phyloP scores from a whole-genome alignment of 305 asterid species.

The Fraxinus greggii region DNA sequence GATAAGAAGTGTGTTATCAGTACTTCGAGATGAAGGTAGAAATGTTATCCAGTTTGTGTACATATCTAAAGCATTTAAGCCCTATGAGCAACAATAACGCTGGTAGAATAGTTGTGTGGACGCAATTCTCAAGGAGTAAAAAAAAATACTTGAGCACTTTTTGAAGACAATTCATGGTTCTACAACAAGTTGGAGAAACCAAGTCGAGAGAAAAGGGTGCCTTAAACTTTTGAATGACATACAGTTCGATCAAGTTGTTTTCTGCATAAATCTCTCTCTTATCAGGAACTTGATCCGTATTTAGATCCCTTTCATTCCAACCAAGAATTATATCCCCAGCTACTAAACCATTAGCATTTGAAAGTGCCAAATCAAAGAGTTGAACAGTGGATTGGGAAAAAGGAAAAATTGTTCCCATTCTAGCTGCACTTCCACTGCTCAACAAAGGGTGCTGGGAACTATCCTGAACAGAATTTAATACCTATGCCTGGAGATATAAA shows the following conservation, averaged over 20 bases:
- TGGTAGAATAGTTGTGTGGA: conserved; percentile 1
- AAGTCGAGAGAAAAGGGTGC: conserved; percentile 1
- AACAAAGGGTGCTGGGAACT: conserved; percentile 7
- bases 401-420: background rate
- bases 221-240: conserved; percentile 14
- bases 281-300: background rate
- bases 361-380: conserved; percentile 20
- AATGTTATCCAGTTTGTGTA: background rate
- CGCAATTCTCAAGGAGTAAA: conserved; percentile 13
- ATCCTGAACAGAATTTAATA: conserved; percentile 18
- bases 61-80: conserved; percentile 4
- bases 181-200: background rate
- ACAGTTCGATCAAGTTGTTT: background rate
- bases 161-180: conserved; percentile 7
- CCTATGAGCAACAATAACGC: conserved; percentile 10
- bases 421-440: conserved; percentile 19
- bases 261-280: background rate
- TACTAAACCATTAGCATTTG: conserved; percentile 16
- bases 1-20: background rate
- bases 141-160: conserved; percentile 10
- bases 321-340: conserved; percentile 6
- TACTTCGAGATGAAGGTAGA: conserved; percentile 2
- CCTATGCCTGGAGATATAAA: conserved; percentile 16
- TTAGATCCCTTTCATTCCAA: conserved; percentile 12
- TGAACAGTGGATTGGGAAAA: conserved; percentile 12